Conservation (phyloP, 257 asterid species). For the Nicotiana tomentosiformis region DNA sequence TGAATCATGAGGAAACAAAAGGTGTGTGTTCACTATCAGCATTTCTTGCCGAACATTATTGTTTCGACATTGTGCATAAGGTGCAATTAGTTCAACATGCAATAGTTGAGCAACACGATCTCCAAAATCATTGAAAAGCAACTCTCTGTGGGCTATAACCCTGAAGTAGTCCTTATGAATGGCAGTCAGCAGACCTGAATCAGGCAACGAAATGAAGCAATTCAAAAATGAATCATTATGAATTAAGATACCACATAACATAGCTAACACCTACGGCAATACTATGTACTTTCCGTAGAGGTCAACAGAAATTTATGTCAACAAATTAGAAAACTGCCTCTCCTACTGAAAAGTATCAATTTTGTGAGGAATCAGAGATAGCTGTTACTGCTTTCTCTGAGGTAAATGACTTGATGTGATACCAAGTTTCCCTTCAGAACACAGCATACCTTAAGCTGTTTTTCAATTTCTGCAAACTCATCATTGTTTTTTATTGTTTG, state of each 20-base stretch:
- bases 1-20: conserved; percentile 88
- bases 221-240: neutral
- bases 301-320: neutral
- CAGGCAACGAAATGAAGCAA: conserved; percentile 7
- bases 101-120: conserved; percentile 97
- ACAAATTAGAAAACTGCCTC: neutral
- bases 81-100: conserved; percentile 71
- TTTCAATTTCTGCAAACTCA: neutral
- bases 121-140: conserved; percentile 96
- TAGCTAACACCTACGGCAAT: neutral
- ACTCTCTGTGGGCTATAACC: conserved; percentile 68
- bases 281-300: neutral
- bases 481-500: neutral
- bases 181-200: conserved; percentile 78
- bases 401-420: neutral
- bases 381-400: neutral
- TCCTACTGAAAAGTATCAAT: neutral
- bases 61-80: conserved; percentile 45
- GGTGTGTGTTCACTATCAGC: conserved; percentile 92
- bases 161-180: conserved; percentile 80
- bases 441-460: neutral
- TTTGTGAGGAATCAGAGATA: neutral
- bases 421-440: neutral
- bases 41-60: conserved; percentile 64
- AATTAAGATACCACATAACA: neutral